Conservation (phyloP, 2,329 filamentous ascomycete genomes). For the Nemania sp. region DNA sequence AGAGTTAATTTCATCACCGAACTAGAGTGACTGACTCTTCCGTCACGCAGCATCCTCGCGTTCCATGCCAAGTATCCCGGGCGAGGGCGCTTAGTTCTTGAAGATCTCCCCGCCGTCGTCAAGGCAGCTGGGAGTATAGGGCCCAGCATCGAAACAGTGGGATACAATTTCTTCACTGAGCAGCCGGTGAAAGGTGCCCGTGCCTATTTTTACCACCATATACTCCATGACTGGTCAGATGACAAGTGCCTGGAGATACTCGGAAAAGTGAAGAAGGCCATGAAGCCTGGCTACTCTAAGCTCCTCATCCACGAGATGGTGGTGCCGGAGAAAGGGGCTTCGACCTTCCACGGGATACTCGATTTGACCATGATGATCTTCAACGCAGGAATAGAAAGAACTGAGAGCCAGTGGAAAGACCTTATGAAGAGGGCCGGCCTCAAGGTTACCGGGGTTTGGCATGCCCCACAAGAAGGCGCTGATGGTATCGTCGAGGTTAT, state of each 20-base stretch:
- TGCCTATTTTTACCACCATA: slow-evolving; percentile 39
- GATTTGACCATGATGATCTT: slow-evolving; percentile 25
- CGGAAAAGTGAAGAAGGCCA: slow-evolving; percentile 31
- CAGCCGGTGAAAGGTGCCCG: slow-evolving; percentile 45
- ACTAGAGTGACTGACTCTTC: background rate
- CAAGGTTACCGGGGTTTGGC: slow-evolving; percentile 13
- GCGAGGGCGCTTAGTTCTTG: slow-evolving; percentile 34
- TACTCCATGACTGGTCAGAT: slow-evolving; percentile 44
- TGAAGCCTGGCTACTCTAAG: slow-evolving; percentile 43
- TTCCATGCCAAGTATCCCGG: slow-evolving; percentile 34
- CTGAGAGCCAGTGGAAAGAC: slow-evolving; percentile 17
- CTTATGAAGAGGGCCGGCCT: slow-evolving; percentile 18
- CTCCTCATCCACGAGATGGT: slow-evolving; percentile 46
- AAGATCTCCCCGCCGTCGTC: slow-evolving; percentile 35
- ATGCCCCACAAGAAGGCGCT: slow-evolving; percentile 10
- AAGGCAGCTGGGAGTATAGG: slow-evolving; percentile 29
- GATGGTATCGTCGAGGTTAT: slow-evolving; percentile 22
- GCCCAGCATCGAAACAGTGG: slow-evolving; percentile 36
- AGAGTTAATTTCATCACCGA: background rate
- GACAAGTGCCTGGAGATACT: slow-evolving; percentile 38
- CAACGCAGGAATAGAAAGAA: slow-evolving; percentile 26
- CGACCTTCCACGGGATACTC: slow-evolving; percentile 24
- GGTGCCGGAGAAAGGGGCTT: slow-evolving; percentile 38
- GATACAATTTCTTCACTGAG: slow-evolving; percentile 43
- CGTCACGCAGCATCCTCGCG: slow-evolving; percentile 19